Conservation (phyloP, 768 basidiomycete genomes). For the Chalciporus piperatus region DNA sequence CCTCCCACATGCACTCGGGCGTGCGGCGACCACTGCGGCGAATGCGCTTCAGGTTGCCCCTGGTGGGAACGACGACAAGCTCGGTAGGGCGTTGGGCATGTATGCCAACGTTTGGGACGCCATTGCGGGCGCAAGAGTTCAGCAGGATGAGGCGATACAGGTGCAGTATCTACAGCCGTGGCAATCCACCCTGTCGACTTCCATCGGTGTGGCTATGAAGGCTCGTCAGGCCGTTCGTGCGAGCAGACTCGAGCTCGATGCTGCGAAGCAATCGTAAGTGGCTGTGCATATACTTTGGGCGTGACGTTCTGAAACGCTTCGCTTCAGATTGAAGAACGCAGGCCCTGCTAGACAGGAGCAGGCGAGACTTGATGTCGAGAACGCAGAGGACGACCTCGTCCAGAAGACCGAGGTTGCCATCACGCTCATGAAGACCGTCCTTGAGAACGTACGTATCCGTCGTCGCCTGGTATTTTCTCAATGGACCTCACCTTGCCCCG, state of each 20-base stretch:
- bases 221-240: constrained; percentile 79
- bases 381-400: constrained; percentile 93
- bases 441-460: constrained; percentile 80
- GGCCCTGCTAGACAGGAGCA: constrained; percentile 82
- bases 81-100: constrained; percentile 72
- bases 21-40: constrained; percentile 69
- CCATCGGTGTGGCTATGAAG: constrained; percentile 88
- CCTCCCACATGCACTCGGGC: constrained; percentile 88
- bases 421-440: constrained; percentile 94
- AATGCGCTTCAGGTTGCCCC: constrained; percentile 43
- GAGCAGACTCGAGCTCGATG: constrained; percentile 84
- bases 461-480: not conserved
- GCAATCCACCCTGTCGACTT: constrained; percentile 83
- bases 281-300: not conserved
- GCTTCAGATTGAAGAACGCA: constrained; percentile 72
- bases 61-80: constrained; percentile 56
- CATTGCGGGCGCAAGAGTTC: constrained; percentile 71
- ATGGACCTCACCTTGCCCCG: not conserved
- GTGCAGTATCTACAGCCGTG: constrained; percentile 73
- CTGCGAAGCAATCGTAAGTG: constrained; percentile 82
- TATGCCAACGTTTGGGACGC: constrained; percentile 86
- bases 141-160: constrained; percentile 75
- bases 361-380: constrained; percentile 87
- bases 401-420: constrained; percentile 98
- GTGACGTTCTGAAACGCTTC: not conserved